These are phyloP conservation scores for Byssochlamys sp. DNA, from an alignment of 2,329 filamentous ascomycete species.

Conservation along the genomic window DNA sequence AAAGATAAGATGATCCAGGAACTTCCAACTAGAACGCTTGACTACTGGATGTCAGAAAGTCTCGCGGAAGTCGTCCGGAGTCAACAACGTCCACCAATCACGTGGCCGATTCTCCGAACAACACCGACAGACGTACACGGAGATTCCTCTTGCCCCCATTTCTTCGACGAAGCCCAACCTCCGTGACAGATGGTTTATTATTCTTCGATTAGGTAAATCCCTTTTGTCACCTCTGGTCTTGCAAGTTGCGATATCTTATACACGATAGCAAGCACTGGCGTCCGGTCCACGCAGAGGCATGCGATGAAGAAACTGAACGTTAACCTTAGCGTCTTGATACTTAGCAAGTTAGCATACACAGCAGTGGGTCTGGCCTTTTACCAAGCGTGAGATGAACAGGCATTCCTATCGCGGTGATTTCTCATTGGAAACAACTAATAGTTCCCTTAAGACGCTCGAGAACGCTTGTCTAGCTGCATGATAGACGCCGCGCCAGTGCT, in stretches of 20 bases:
- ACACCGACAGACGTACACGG: not conserved
- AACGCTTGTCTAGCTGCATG: not conserved
- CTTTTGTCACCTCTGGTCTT: not conserved
- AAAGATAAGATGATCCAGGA: not conserved
- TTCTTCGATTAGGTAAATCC: not conserved
- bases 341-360: not conserved
- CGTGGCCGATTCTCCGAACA: not conserved
- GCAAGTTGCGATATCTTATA: not conserved
- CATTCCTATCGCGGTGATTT: not conserved
- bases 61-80: not conserved
- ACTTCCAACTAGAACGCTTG: not conserved
- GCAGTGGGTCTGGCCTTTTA: not conserved
- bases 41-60: too few relatives aligned
- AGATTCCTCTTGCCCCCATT: not conserved
- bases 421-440: not conserved
- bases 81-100: not conserved
- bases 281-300: not conserved
- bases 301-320: not conserved
- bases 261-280: not conserved
- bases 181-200: not conserved
- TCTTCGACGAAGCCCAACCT: not conserved
- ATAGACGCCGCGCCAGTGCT: not conserved
- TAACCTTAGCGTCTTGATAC: not conserved
- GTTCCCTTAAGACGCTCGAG: not conserved
- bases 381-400: not conserved